A percentile compares a stretch with the other conserved stretches of the same genome.
Conservation (phyloP, 306 rosid species). For the Betula pendula region DNA sequence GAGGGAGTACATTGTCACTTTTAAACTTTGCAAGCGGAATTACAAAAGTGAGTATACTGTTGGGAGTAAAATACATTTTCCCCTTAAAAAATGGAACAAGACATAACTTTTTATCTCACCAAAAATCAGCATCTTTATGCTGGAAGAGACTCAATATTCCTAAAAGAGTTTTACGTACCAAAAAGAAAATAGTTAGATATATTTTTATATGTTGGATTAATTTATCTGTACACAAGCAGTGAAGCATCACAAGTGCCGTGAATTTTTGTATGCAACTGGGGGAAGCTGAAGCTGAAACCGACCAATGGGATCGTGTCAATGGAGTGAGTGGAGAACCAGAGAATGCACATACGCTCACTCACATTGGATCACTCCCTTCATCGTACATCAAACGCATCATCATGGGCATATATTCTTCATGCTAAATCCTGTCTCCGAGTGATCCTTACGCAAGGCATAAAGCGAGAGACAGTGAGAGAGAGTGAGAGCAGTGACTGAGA, state of each 20-base stretch:
- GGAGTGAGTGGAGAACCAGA: too few relatives aligned
- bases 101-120: neutral
- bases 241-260: too few relatives aligned
- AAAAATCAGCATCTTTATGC: neutral
- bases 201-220: too few relatives aligned
- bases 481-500: slow-evolving; percentile 4
- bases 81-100: neutral
- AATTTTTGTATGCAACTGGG: too few relatives aligned
- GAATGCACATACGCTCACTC: neutral
- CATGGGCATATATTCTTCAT: slow-evolving; percentile 2
- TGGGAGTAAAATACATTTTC: too few relatives aligned
- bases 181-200: too few relatives aligned
- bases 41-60: too few relatives aligned
- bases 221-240: too few relatives aligned
- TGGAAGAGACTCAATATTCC: neutral
- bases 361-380: neutral
- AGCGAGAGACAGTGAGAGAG: neutral
- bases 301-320: too few relatives aligned
- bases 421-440: neutral
- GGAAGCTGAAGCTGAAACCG: too few relatives aligned
- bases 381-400: neutral
- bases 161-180: neutral
- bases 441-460: neutral
- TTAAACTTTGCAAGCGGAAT: too few relatives aligned
- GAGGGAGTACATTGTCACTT: too few relatives aligned